A percentile compares a stretch with the other conserved stretches of the same genome.
phyloP scores from a whole-genome alignment of 345 rosid species.

The Ceriops decandra region DNA sequence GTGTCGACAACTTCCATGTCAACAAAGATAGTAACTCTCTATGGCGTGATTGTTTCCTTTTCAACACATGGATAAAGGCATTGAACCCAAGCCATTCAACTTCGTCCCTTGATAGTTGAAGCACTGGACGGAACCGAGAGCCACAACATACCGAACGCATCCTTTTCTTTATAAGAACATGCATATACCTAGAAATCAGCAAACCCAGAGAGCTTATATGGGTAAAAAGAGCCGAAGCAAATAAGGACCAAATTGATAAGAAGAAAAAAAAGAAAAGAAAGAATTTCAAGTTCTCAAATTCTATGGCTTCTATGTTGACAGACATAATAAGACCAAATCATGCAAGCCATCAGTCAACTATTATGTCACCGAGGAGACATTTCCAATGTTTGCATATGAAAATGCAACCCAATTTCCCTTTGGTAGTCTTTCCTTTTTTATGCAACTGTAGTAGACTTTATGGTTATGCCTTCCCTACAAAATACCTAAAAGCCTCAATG shows the following conservation, averaged over 20 bases:
- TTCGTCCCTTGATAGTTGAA: constrained; percentile 44
- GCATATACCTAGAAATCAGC: constrained; percentile 47
- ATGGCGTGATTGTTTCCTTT: constrained; percentile 60
- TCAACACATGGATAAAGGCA: constrained; percentile 56
- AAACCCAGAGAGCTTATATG: background rate
- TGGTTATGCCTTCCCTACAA: no score
- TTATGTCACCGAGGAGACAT: no score
- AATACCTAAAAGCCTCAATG: no score
- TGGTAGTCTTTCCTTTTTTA: no score
- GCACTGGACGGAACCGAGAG: constrained; percentile 33
- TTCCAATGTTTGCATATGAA: no score
- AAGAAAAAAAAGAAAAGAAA: no score
- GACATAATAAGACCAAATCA: no score
- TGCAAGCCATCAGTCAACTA: no score
- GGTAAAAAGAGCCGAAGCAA: background rate
- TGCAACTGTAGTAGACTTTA: no score
- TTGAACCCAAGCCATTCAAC: constrained; percentile 75
- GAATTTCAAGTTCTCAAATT: background rate
- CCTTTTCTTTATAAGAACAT: constrained; percentile 45
- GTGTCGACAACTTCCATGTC: constrained; percentile 36
- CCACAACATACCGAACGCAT: constrained; percentile 32
- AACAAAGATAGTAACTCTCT: constrained; percentile 38
- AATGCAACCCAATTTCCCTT: no score
- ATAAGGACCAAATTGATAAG: background rate
- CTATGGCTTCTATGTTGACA: no score